Evolutionary conservation across 305 asterid species (phyloP).

Genomic region (Ilex paraguariensis): DNA sequence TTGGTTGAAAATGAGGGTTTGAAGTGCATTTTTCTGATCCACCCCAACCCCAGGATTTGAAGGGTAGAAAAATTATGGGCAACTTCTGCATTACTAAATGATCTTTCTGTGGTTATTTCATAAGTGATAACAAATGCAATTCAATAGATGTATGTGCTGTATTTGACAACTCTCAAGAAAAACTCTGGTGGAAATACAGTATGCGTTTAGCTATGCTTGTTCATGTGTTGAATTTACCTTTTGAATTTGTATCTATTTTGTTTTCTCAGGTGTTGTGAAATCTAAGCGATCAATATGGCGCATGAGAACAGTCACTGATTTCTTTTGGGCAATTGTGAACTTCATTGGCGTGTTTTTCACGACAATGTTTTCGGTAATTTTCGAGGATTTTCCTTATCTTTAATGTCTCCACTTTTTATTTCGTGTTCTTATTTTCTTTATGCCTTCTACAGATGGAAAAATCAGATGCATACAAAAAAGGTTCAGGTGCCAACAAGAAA

Average conservation of each 20-base stretch:
- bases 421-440: constrained; percentile 6
- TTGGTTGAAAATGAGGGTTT: too few species aligned
- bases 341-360: constrained; percentile 59
- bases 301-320: constrained; percentile 65
- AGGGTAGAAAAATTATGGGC: too few species aligned
- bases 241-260: not conserved
- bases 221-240: too few species aligned
- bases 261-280: constrained; percentile 69
- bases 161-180: too few species aligned
- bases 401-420: constrained; percentile 3
- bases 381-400: constrained; percentile 1
- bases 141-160: too few species aligned
- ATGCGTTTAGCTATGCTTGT: too few species aligned
- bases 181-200: too few species aligned
- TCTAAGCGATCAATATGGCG: constrained; percentile 85
- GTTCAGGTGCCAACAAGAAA: constrained; percentile 85
- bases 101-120: too few species aligned
- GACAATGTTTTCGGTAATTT: constrained; percentile 81
- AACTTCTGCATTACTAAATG: too few species aligned
- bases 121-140: too few species aligned
- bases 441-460: constrained; percentile 68
- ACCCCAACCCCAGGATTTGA: too few species aligned
- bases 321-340: constrained; percentile 75
- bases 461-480: constrained; percentile 73
- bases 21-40: too few species aligned